Evolutionary conservation across 2,329 filamentous ascomycete genomes (phyloP), one percentile per base, ranked within the genome.

Genomic region (Monilinia vaccinii-corymbosi): DNA sequence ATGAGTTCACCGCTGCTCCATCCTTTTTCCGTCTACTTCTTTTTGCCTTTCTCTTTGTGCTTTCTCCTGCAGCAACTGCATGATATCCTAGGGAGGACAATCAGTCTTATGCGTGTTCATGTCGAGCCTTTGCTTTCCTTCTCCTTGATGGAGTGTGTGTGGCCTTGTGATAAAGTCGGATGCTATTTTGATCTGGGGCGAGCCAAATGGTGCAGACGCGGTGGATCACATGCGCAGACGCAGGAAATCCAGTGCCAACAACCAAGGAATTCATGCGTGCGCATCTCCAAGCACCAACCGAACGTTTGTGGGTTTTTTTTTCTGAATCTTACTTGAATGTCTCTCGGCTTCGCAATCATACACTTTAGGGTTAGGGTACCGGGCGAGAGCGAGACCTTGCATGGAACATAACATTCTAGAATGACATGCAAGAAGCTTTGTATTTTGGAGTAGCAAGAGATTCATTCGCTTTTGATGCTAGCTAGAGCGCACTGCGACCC

Each of bases 351-450:
- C 13, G 9, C 23, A 13, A 10, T n/a, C 2, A n/a, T n/a, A n/a
- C n/a, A 9, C 0, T 3, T 8, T 1, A 11, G 5, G 1, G 1
- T n/a, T n/a, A n/a, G 14, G 14, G 13, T 36, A 36, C 9, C 34
- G n/a, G n/a, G n/a, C n/a, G n/a, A n/a, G n/a, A n/a, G n/a, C n/a
- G 34, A 36, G 32, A 11, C 32, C 13, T 13, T 11, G 11, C 34
- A 13, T 36, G 9, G 10, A 11, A 36, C 4, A 34, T 9, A 34
- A 34, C 14, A 11, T 36, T 36, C 34, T 36, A 36, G 34, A 36
- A 36, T 13, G 34, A 14, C 13, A 36, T 14, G 13, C 34, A 14
- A 14, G 3, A 36, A 36, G 34, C 34, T 36, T 36, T 14, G 11
- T 36, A 14, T 36, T 36, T 36, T 36, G n/a, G n/a, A n/a, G n/a